A percentile compares a stretch with the other conserved stretches of the same genome.
These are phyloP conservation scores for Emmonsia crescens DNA, from an alignment of 2,329 filamentous ascomycete species.

Conservation along the genomic window DNA sequence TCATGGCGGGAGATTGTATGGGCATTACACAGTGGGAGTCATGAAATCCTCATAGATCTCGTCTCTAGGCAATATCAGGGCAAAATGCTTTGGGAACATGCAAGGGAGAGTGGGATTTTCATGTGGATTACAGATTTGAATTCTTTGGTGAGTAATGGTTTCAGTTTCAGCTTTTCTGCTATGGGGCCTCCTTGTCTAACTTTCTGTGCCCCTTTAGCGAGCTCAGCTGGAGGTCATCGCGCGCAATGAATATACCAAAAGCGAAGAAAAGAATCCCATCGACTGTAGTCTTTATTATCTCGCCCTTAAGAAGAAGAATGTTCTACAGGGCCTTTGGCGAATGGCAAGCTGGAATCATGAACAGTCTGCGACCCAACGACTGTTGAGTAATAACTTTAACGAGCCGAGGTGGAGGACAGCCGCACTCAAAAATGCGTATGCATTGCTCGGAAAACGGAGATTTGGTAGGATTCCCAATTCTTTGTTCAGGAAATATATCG, in stretches of 20 bases:
- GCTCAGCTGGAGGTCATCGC: slow-evolving; percentile 82
- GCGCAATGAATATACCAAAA: slow-evolving; percentile 83
- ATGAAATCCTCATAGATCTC: slow-evolving; percentile 81
- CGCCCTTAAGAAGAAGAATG: slow-evolving; percentile 78
- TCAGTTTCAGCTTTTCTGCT: neutral
- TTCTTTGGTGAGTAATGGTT: slow-evolving; percentile 53
- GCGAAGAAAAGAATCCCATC: slow-evolving; percentile 76
- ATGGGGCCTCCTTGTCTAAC: slow-evolving; percentile 6
- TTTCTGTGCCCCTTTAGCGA: slow-evolving; percentile 38
- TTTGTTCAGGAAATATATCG: neutral
- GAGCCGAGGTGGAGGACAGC: slow-evolving; percentile 79
- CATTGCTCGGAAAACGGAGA: slow-evolving; percentile 76
- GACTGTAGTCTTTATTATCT: slow-evolving; percentile 89
- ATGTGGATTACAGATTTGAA: slow-evolving; percentile 80
- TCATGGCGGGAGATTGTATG: slow-evolving; percentile 44
- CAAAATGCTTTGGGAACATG: slow-evolving; percentile 72
- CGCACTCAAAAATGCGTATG: slow-evolving; percentile 93
- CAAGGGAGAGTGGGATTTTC: slow-evolving; percentile 77
- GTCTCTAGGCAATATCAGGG: slow-evolving; percentile 70
- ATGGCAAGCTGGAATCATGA: slow-evolving; percentile 87
- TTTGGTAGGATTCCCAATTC: slow-evolving; percentile 51
- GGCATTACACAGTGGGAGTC: slow-evolving; percentile 44
- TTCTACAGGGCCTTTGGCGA: slow-evolving; percentile 84
- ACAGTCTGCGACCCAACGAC: slow-evolving; percentile 64
- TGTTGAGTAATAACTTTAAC: slow-evolving; percentile 83